Conservation (phyloP, 345 rosid genomes). For the Pistacia vera region DNA sequence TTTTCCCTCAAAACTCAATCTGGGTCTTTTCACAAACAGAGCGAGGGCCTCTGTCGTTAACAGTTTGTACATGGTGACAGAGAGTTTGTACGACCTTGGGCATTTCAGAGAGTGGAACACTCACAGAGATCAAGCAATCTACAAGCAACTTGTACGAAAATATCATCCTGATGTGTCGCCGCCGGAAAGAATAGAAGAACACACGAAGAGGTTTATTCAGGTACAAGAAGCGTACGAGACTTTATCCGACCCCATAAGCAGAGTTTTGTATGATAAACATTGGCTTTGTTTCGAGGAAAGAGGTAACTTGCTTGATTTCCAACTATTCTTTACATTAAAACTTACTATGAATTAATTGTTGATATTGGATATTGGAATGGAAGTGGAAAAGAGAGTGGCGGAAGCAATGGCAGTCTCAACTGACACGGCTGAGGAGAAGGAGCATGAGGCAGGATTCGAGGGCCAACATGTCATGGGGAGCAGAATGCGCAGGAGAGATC, state of each 20-base stretch:
- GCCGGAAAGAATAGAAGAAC: conserved; percentile 16
- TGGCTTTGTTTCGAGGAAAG: conserved; percentile 1
- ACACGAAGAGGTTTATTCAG: conserved; percentile 25
- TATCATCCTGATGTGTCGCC: conserved; percentile 35
- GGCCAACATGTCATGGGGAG: conserved; percentile 27
- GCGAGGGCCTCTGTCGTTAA: not conserved
- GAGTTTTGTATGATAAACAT: conserved; percentile 23
- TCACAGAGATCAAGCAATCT: conserved; percentile 30
- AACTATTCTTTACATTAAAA: too few species aligned
- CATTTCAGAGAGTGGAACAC: conserved; percentile 22
- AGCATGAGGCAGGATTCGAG: conserved; percentile 9
- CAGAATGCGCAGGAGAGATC: conserved; percentile 18
- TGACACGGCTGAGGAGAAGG: conserved; percentile 22
- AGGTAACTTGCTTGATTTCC: not conserved
- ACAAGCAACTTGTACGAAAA: conserved; percentile 29
- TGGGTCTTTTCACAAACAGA: not conserved
- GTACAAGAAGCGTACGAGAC: conserved; percentile 34
- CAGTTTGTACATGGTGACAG: not conserved
- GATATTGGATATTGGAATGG: conserved; percentile 1
- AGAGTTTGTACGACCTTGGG: conserved; percentile 32
- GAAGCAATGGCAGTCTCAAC: conserved; percentile 28
- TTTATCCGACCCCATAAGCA: conserved; percentile 21
- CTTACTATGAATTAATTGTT: too few species aligned
- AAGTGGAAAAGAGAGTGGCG: conserved; percentile 18
- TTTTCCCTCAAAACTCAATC: conserved; percentile 1